Percentiles rank a stretch among this genome's conserved stretches.
These are phyloP conservation scores for Aspergillus leporis DNA, from an alignment of 495 filamentous ascomycete species.

Conservation along the genomic window DNA sequence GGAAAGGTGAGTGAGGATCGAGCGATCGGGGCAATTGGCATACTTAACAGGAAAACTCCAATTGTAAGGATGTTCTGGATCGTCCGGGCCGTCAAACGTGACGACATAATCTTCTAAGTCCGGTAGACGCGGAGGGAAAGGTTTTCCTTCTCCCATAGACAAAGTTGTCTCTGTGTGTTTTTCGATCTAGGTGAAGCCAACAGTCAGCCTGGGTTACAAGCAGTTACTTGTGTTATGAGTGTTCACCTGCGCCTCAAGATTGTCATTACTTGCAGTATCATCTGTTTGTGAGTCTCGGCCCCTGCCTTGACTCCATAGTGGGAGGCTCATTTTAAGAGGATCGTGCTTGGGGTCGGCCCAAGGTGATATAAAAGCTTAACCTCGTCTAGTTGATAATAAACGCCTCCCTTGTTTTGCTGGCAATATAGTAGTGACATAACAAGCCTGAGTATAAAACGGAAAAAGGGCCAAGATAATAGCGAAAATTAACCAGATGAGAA, in stretches of 20 bases:
- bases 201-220: background rate
- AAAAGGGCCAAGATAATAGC: background rate
- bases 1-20: background rate
- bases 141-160: background rate
- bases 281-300: background rate
- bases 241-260: background rate
- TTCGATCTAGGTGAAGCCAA: background rate
- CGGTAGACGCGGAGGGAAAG: background rate
- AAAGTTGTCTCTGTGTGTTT: background rate
- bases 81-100: background rate
- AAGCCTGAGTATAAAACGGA: background rate
- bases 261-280: background rate
- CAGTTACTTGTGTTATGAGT: background rate
- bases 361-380: background rate
- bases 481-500: background rate
- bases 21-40: background rate
- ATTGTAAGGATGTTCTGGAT: conserved; percentile 1
- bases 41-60: background rate
- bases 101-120: background rate
- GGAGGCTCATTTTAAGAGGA: background rate
- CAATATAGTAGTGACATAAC: background rate
- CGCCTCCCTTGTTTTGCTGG: background rate
- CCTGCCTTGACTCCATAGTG: background rate
- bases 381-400: background rate
- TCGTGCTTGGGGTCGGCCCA: background rate